Conservation (phyloP, 2,329 filamentous ascomycete genomes). For the Neonectria punicea region DNA sequence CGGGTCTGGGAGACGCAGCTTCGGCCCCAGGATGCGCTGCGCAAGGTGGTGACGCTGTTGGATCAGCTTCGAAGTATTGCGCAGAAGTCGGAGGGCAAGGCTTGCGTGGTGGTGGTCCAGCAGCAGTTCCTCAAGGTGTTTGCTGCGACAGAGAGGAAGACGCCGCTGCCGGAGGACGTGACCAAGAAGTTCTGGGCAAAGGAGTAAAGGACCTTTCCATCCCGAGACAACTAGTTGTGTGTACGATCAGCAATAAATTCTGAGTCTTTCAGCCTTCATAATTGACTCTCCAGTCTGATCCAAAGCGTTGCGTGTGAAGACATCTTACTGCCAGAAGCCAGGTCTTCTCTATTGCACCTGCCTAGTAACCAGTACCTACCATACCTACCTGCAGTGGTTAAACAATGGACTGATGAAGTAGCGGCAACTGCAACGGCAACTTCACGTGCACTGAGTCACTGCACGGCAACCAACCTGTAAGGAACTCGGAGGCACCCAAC, state of each 20-base stretch:
- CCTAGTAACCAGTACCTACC: too few species aligned
- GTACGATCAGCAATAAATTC: neutral
- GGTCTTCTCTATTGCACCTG: too few species aligned
- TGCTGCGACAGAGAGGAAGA: neutral
- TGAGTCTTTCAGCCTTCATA: neutral
- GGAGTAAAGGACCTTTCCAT: neutral
- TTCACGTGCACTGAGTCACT: too few species aligned
- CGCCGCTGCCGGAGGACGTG: neutral
- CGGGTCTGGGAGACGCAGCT: slow-evolving; percentile 17
- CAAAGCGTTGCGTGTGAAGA: neutral
- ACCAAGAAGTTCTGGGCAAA: neutral
- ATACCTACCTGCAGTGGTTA: too few species aligned
- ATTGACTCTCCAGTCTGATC: too few species aligned
- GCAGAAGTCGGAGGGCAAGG: neutral
- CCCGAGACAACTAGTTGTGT: neutral
- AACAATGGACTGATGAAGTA: too few species aligned
- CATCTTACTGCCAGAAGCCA: neutral
- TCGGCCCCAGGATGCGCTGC: slow-evolving; percentile 16
- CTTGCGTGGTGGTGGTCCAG: slow-evolving; percentile 16
- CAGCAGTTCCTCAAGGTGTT: neutral
- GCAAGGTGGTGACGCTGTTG: slow-evolving; percentile 11
- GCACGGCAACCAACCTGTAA: neutral
- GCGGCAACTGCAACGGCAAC: too few species aligned
- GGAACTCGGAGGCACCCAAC: too few species aligned
- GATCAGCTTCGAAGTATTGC: slow-evolving; percentile 7